These are phyloP conservation scores for Coprinopsis sp. DNA, from an alignment of 768 basidiomycete species.

Conservation along the genomic window DNA sequence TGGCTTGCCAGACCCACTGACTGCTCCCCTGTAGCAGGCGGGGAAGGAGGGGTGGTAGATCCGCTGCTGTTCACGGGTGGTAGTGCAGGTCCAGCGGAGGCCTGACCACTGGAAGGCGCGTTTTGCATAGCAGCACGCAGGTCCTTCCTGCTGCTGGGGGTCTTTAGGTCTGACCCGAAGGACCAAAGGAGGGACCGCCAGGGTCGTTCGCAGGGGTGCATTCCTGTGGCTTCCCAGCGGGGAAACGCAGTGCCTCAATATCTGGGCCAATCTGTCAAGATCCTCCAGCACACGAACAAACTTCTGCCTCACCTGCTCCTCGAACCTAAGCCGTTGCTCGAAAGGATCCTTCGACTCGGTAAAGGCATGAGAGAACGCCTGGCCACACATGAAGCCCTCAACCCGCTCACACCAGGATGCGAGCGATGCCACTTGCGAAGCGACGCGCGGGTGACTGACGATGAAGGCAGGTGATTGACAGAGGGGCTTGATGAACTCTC, in stretches of 20 bases:
- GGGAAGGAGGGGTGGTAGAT: too few relatives aligned
- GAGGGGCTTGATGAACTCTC: slow-evolving; percentile 95
- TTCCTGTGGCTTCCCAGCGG: slow-evolving; percentile 92
- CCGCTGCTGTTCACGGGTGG: too few relatives aligned
- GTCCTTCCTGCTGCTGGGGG: too few relatives aligned
- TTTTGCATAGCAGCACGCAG: too few relatives aligned
- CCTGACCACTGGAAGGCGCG: too few relatives aligned
- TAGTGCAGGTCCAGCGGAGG: too few relatives aligned
- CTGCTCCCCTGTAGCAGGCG: too few relatives aligned
- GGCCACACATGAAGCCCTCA: slow-evolving; percentile 96
- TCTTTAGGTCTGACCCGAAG: slow-evolving; percentile 29
- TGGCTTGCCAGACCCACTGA: too few relatives aligned
- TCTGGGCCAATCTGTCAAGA: slow-evolving; percentile 39
- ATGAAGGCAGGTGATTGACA: slow-evolving; percentile 98
- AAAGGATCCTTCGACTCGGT: slow-evolving; percentile 99
- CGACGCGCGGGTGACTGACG: slow-evolving; percentile 97
- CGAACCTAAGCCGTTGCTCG: slow-evolving; percentile 91
- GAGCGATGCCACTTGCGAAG: slow-evolving; percentile 98
- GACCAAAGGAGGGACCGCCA: slow-evolving; percentile 21
- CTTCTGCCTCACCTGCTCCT: slow-evolving; percentile 94
- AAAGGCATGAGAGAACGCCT: slow-evolving; percentile 98
- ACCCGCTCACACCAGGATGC: slow-evolving; percentile 99
- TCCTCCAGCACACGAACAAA: slow-evolving; percentile 3
- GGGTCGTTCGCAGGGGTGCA: slow-evolving; percentile 25
- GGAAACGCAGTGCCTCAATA: slow-evolving; percentile 94